Base-by-base conservation (phyloP, 2,329 filamentous ascomycete species). In the Sclerotinia spermophila region DNA sequence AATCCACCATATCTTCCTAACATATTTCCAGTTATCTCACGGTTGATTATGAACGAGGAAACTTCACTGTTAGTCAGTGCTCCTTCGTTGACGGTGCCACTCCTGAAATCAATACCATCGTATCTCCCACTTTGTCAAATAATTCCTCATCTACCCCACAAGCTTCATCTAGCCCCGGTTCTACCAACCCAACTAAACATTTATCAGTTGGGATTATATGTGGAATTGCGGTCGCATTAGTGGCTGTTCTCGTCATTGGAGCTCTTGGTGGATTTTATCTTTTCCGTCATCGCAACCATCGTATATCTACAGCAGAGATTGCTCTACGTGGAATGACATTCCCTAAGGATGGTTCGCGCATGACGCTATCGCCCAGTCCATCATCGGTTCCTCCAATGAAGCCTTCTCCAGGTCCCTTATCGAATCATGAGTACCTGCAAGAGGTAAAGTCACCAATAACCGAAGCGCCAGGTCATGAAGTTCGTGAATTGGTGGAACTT, bases 41-140 rank as follows among this genome's bases (percentile, higher is more conserved):
- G 6, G 77, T 75, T 5, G 74, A 79, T 71, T 79, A 78, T 65
- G 74, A 79, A 7, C 73, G 74, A 27, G 67, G 71, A 27, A 78
- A 74, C 38, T 78, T 79, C 62, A 75, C 71, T 15, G 74, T 78
- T n/a, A 75, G 73, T 30, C 77, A 78, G 70, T 75, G 74, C 48
- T 51, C 73, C 3, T 74, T 72, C 51, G 59, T 72, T n/a, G 71
- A 73, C 53, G 72, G 71, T 2, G 69, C 74, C 19, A 66, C 69
- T n/a, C n/a, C 53, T 21, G 56, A 73, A 13, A 65, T 74, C 3
- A 48, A n/a, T 5, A 55, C 71, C 7, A 74, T 75, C 44, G 24
- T 71, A 19, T 71, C 73, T 21, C 55, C 73, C 5, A 67, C 71
- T 19, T 70, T 72, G 48, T n/a, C 27, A 24, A 51, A 53, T 27